Percentiles rank a stretch among this genome's conserved stretches.
Evolutionary conservation across 1,284 basidiomycete genomes (phyloP).

Genomic region (Veloboletus limbatus): DNA sequence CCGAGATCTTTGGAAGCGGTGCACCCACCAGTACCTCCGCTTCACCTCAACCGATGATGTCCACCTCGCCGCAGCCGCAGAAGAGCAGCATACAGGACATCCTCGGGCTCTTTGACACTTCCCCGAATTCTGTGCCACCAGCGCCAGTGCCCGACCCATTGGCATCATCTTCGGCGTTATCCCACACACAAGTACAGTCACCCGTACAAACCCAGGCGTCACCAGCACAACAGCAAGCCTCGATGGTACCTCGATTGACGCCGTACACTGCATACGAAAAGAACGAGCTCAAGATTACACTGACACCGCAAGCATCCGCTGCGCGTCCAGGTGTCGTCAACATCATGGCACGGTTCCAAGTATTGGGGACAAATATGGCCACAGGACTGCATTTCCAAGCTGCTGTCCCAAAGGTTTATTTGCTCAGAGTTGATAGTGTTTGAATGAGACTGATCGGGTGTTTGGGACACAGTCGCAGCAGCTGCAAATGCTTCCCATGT

Average conservation of each 20-base stretch:
- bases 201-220: slow-evolving; percentile 30
- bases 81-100: slow-evolving; percentile 84
- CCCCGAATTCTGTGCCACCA: slow-evolving; percentile 37
- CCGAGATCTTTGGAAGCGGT: slow-evolving; percentile 85
- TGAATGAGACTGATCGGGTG: not conserved
- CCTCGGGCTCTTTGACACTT: slow-evolving; percentile 79
- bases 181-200: slow-evolving; percentile 36
- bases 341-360: slow-evolving; percentile 87
- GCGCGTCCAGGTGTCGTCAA: slow-evolving; percentile 84
- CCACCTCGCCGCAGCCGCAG: slow-evolving; percentile 45
- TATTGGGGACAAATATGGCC: slow-evolving; percentile 50
- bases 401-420: slow-evolving; percentile 89
- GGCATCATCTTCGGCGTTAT: slow-evolving; percentile 31
- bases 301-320: slow-evolving; percentile 82
- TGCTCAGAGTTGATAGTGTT: too few species aligned
- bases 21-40: slow-evolving; percentile 38
- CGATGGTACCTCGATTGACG: slow-evolving; percentile 53
- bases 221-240: slow-evolving; percentile 35
- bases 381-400: slow-evolving; percentile 90
- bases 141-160: slow-evolving; percentile 28
- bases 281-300: slow-evolving; percentile 84
- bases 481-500: slow-evolving; percentile 98
- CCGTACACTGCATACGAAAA: slow-evolving; percentile 90
- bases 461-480: slow-evolving; percentile 79
- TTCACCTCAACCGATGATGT: slow-evolving; percentile 39